Percentiles rank a stretch among this genome's conserved stretches.
Evolutionary conservation across 1,284 basidiomycete species (phyloP).

Genomic region (Cryptococcus sp.): DNA sequence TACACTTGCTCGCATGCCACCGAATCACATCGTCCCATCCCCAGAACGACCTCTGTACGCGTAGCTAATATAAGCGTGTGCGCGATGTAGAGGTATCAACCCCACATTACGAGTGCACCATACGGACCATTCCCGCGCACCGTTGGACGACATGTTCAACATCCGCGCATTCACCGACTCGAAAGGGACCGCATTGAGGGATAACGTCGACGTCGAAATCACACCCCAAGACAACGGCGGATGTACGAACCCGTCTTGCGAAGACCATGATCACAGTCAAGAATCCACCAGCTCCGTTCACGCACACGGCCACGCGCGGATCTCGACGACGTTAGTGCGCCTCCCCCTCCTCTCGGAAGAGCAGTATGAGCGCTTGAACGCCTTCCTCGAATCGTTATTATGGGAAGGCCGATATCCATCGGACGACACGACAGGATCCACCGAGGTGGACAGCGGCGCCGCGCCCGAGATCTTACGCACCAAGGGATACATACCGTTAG

Average conservation of each 20-base stretch:
- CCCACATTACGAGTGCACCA: constrained; percentile 70
- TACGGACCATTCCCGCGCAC: constrained; percentile 67
- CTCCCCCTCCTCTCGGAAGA: constrained; percentile 60
- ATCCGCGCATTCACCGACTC: constrained; percentile 69
- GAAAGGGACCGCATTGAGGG: constrained; percentile 1
- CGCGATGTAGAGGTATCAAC: constrained; percentile 62
- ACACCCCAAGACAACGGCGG: background rate
- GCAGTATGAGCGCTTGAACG: constrained; percentile 59
- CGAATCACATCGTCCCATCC: background rate
- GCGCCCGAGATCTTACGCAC: constrained; percentile 70
- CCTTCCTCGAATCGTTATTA: constrained; percentile 73
- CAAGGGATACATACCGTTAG: constrained; percentile 70
- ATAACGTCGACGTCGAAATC: no score
- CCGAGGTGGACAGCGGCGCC: background rate
- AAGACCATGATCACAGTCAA: constrained; percentile 34
- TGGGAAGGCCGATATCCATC: constrained; percentile 62
- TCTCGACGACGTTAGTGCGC: constrained; percentile 64
- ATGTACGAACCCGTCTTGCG: constrained; percentile 14
- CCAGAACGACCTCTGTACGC: background rate
- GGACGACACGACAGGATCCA: background rate
- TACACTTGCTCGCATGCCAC: background rate
- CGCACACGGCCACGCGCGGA: constrained; percentile 55
- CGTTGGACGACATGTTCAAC: constrained; percentile 71
- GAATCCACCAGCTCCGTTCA: constrained; percentile 14
- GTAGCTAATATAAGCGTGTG: background rate